phyloP scores from a whole-genome alignment of 495 filamentous ascomycete species.

The Aspergillus biplanus region DNA sequence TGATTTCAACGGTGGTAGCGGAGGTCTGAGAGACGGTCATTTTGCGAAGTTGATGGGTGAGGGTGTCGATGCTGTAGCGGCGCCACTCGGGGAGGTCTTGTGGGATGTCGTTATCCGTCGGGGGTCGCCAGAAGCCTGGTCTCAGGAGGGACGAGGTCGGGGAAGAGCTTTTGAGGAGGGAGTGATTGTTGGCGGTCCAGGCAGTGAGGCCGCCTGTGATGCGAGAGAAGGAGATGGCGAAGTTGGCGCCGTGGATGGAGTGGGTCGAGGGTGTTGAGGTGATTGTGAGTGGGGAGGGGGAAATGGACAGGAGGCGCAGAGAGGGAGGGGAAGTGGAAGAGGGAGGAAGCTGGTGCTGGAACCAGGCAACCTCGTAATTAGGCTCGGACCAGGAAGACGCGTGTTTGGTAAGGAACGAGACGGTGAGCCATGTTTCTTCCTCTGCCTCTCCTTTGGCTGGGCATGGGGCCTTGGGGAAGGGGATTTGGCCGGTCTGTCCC shows the following conservation, averaged over 20 bases:
- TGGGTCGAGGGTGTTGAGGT: background rate
- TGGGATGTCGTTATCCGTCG: conserved; percentile 68
- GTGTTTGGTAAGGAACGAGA: conserved; percentile 34
- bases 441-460: conserved; percentile 5
- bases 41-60: conserved; percentile 11
- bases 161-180: background rate
- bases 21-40: background rate
- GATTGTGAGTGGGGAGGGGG: conserved; percentile 2
- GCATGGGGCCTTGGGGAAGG: conserved; percentile 16
- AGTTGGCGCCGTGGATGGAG: background rate
- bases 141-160: conserved; percentile 22
- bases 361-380: conserved; percentile 39
- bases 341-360: conserved; percentile 25
- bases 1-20: conserved; percentile 9
- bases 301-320: background rate
- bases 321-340: background rate
- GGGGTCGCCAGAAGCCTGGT: conserved; percentile 49
- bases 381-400: conserved; percentile 32
- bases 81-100: conserved; percentile 43
- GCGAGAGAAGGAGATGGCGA: conserved; percentile 21
- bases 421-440: conserved; percentile 31
- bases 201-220: conserved; percentile 22
- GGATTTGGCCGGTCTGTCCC: conserved; percentile 23
- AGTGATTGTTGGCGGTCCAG: conserved; percentile 15
- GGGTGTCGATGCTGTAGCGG: conserved; percentile 27